These are phyloP conservation scores for Aspergillus novoparasiticus DNA, from an alignment of 2,329 filamentous ascomycete species.

Conservation along the genomic window DNA sequence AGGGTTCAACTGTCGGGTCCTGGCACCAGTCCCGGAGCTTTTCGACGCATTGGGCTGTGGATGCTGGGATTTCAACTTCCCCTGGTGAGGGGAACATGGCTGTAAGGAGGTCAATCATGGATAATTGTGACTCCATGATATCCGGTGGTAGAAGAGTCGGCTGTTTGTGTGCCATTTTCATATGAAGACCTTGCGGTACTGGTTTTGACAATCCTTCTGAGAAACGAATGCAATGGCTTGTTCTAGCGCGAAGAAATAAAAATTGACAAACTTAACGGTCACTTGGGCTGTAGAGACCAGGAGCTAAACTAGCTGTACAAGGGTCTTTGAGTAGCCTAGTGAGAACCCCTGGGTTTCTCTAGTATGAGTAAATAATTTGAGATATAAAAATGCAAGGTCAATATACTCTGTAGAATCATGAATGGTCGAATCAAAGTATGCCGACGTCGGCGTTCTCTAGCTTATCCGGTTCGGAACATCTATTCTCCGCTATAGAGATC, in stretches of 20 bases:
- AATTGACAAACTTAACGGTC: not conserved
- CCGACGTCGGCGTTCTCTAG: not conserved
- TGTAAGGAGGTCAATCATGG: slow-evolving; percentile 54
- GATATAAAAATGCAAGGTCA: not conserved
- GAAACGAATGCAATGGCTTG: not conserved
- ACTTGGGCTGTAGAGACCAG: not conserved
- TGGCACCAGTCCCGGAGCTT: slow-evolving; percentile 33
- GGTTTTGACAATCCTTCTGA: not conserved
- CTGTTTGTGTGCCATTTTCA: slow-evolving; percentile 20
- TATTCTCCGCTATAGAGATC: not conserved
- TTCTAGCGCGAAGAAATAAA: not conserved
- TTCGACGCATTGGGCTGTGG: slow-evolving; percentile 32
- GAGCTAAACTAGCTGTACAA: no score
- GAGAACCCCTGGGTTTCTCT: no score
- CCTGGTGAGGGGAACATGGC: slow-evolving; percentile 52
- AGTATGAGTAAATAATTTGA: not conserved
- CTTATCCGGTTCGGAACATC: not conserved
- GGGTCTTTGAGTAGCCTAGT: no score
- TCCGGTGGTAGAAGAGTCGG: slow-evolving; percentile 43
- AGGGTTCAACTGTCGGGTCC: slow-evolving; percentile 12
- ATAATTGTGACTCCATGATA: slow-evolving; percentile 52
- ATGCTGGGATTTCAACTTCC: slow-evolving; percentile 47
- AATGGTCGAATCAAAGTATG: not conserved
- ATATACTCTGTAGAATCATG: not conserved
- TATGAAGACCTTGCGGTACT: not conserved